These are phyloP conservation scores for Microcyclosporella mali DNA, from an alignment of 2,329 filamentous ascomycete species.

Conservation along the genomic window DNA sequence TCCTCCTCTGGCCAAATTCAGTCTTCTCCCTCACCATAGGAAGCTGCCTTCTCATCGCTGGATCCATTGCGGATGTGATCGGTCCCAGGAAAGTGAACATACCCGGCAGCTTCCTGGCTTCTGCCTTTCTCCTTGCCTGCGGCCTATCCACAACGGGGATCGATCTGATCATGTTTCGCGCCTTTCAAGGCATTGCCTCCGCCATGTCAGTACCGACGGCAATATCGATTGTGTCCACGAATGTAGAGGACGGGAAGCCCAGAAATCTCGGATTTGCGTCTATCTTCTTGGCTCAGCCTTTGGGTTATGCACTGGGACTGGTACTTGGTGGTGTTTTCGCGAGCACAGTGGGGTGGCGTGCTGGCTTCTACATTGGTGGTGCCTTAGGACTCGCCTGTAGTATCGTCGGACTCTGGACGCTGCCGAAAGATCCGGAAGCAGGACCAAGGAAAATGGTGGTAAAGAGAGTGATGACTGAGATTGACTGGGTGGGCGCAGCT, in stretches of 20 bases:
- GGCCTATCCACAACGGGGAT: constrained; percentile 35
- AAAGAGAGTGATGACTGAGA: constrained; percentile 35
- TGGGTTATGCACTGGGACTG: constrained; percentile 49
- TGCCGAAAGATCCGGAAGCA: constrained; percentile 29
- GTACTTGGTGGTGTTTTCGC: constrained; percentile 47
- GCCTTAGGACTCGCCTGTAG: constrained; percentile 39
- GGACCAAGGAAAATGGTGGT: constrained; percentile 21
- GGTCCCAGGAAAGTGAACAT: constrained; percentile 44
- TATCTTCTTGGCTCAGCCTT: constrained; percentile 44
- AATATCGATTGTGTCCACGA: constrained; percentile 44
- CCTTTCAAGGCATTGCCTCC: constrained; percentile 18
- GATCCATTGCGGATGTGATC: constrained; percentile 48
- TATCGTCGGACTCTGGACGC: constrained; percentile 33
- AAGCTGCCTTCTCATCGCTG: constrained; percentile 45
- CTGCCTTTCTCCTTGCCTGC: constrained; percentile 37
- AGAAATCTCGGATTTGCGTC: constrained; percentile 49
- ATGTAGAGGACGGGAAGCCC: constrained; percentile 41
- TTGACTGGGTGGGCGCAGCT: constrained; percentile 48
- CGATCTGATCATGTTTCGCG: constrained; percentile 22
- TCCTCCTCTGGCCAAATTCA: constrained; percentile 24
- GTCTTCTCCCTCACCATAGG: constrained; percentile 42
- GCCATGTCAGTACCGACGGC: constrained; percentile 38
- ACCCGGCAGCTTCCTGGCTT: constrained; percentile 31
- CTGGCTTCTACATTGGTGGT: constrained; percentile 45
- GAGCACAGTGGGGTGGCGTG: constrained; percentile 46